Base-by-base conservation (phyloP, 495 filamentous ascomycete species). In the Penicillium samsonianum region DNA sequence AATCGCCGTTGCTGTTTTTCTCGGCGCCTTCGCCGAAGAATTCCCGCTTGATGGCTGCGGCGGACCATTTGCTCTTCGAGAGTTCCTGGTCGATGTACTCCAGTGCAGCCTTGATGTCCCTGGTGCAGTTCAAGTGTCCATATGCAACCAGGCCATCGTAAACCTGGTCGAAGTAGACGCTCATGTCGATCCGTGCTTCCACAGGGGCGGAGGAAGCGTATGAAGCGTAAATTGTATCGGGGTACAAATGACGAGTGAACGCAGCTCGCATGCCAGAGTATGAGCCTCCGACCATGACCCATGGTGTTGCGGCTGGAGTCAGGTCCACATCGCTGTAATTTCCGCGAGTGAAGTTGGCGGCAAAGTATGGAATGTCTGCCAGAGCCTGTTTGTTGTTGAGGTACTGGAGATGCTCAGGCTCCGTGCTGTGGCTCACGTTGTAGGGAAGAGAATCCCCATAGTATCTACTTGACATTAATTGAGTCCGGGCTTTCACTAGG, bases 201-300 rank as follows among this genome's bases (percentile, higher is more conserved):
- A 82, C 74, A 0, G 83, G 81, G 3, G 83, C 83, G 0, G 83
- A 85, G 0, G 84, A 82, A 3, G 84, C 75, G 58, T 63, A 85
- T 0, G 79, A 64, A 0, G 82, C 78, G 57, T 68, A 83, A 31
- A 86, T 82, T 5, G 80, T 85, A 6, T 83, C 75, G 0, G 84
- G 84, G 50, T 85, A 85, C 49, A 74, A 67, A 11, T 80, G 65
- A 17, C 84, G 80, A 59, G 79, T 75, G 49, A 84, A 76, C 1
- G 83, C 82, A 0, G 80, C 73, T 4, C 83, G 77, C 59, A 79
- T 79, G 1, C 83, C 84, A 5, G 84, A 67, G 63, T 87, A 86
- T 10, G 81, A 84, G 10, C 81, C 83, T 42, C 84, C 84, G 1
- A 85, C 50, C 69, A 84, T 81, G 30, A 87, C 65, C 83, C 84